Evolutionary conservation across 2,329 filamentous ascomycete species (phyloP), one percentile per base, ranked within the genome.

Genomic region (Chaetomiaceae sp.): DNA sequence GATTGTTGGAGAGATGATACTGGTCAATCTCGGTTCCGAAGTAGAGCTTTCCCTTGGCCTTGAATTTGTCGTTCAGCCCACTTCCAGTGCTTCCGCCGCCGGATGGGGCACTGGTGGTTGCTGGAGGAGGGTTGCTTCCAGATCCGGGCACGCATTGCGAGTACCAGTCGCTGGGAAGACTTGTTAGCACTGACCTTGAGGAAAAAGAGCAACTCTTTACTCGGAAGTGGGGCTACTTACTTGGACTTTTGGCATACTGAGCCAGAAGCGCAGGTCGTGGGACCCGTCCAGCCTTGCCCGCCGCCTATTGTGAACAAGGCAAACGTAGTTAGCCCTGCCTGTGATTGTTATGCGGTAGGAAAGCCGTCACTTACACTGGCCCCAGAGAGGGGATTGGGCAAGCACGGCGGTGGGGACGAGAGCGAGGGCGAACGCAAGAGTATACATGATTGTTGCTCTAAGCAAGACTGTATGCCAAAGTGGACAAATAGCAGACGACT

Each of bases 311-410:
- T 37, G 33, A 30, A 48, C 35, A 45, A 23, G n/a, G 14, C 30
- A 33, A 33, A n/a, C 10, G 9, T 12, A 33, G 12, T 7, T 21
- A 23, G 40, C 49, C 34, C 39, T n/a, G n/a, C n/a, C 40, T 3
- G 9, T 6, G 20, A 27, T 6, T 8, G 21, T 6, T 14, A 16
- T 20, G 13, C 37, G 27, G 4, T 7, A 14, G 12, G 35, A 45
- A 23, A 44, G 30, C 16, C 33, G 14, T 49, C 40, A 45, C 50
- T 23, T 49, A 53, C 51, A 54, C 51, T 54, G 51, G 33, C 43
- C 47, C 51, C 51, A 54, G 4, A 54, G 43, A 43, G 47, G 47
- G 38, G 51, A 47, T 17, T 54, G 51, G 51, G 51, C 51, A 44
- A 54, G 39, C 31, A 50, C 51, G 34, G 47, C 48, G 20, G 41